Percentiles rank a stretch among this genome's conserved stretches.
Conservation (phyloP, 1,284 basidiomycete species). For the Trametes sp. region DNA sequence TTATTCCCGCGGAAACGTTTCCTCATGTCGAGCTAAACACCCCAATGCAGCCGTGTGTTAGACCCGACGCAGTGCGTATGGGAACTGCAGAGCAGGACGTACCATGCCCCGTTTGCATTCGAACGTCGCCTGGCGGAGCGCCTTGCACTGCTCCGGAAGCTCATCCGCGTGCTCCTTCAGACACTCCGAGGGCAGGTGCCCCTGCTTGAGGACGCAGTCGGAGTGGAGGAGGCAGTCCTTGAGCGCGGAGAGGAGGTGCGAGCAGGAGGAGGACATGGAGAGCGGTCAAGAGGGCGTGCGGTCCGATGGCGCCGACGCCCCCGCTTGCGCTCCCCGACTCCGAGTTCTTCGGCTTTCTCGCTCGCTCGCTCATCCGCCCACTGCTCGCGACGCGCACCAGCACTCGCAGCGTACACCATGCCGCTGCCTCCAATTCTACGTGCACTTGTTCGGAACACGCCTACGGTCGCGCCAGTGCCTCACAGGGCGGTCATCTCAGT, state of each 20-base stretch:
- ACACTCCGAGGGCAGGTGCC: conserved; percentile 79
- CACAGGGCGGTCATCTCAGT: conserved; percentile 77
- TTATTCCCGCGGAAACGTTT: conserved; percentile 83
- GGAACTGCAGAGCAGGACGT: conserved; percentile 37
- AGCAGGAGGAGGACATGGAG: conserved; percentile 80
- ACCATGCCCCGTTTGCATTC: conserved; percentile 92
- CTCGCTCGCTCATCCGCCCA: background rate
- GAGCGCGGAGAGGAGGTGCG: conserved; percentile 74
- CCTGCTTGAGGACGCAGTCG: conserved; percentile 83
- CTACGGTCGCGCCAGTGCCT: conserved; percentile 68
- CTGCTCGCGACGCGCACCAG: background rate
- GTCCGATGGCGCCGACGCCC: conserved; percentile 23
- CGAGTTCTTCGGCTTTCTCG: conserved; percentile 5
- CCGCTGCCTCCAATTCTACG: conserved; percentile 49
- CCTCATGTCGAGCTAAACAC: conserved; percentile 77
- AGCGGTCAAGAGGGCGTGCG: conserved; percentile 23
- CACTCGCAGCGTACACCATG: conserved; percentile 31
- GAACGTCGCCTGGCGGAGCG: conserved; percentile 79
- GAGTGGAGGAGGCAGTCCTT: conserved; percentile 83
- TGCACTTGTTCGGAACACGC: conserved; percentile 55
- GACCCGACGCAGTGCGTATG: background rate
- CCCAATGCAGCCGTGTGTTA: background rate
- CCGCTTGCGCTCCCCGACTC: conserved; percentile 11
- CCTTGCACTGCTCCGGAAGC: conserved; percentile 79
- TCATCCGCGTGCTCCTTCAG: conserved; percentile 75